Percentiles rank a stretch among this genome's conserved stretches.
These are phyloP conservation scores for Pseudogymnoascus sp. DNA, from an alignment of 2,329 filamentous ascomycete genomes.

Conservation along the genomic window DNA sequence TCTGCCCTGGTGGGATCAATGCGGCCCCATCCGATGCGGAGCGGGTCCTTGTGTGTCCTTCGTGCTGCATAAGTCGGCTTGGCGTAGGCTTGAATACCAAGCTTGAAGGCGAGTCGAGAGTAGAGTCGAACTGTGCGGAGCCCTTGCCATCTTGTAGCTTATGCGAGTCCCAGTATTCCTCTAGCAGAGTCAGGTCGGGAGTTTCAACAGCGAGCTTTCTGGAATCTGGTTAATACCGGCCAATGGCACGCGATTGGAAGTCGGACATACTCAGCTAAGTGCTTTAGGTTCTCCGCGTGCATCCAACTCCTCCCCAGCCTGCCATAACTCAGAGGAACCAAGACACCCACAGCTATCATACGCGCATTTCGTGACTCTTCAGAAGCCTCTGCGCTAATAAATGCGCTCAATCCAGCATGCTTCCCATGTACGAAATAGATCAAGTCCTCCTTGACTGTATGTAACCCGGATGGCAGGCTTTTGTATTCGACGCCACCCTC, in stretches of 20 bases:
- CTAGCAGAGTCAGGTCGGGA: slow-evolving; percentile 55
- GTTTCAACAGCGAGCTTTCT: slow-evolving; percentile 58
- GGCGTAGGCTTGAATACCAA: slow-evolving; percentile 37
- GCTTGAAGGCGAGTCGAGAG: slow-evolving; percentile 31
- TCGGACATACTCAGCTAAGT: slow-evolving; percentile 57
- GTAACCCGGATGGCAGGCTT: slow-evolving; percentile 84
- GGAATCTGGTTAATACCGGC: slow-evolving; percentile 20
- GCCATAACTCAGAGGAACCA: slow-evolving; percentile 80
- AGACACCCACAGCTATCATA: slow-evolving; percentile 84
- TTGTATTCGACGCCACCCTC: slow-evolving; percentile 94
- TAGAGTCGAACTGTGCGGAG: slow-evolving; percentile 22
- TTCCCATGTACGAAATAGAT: slow-evolving; percentile 87
- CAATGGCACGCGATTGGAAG: background rate
- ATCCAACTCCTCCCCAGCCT: slow-evolving; percentile 82
- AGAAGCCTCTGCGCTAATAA: slow-evolving; percentile 73
- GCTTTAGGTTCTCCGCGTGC: slow-evolving; percentile 69
- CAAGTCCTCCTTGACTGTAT: slow-evolving; percentile 80
- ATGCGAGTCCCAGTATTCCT: slow-evolving; percentile 72
- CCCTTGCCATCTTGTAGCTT: slow-evolving; percentile 29
- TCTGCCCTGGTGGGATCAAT: slow-evolving; percentile 53
- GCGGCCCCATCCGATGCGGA: slow-evolving; percentile 56
- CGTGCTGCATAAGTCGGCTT: slow-evolving; percentile 27
- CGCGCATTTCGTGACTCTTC: slow-evolving; percentile 77
- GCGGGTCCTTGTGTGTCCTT: slow-evolving; percentile 46
- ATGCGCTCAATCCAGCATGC: slow-evolving; percentile 85